Percentiles rank a stretch among this genome's conserved stretches.
phyloP scores from a whole-genome alignment of 1,284 basidiomycete genomes.

The Malassezia arunalokei region DNA sequence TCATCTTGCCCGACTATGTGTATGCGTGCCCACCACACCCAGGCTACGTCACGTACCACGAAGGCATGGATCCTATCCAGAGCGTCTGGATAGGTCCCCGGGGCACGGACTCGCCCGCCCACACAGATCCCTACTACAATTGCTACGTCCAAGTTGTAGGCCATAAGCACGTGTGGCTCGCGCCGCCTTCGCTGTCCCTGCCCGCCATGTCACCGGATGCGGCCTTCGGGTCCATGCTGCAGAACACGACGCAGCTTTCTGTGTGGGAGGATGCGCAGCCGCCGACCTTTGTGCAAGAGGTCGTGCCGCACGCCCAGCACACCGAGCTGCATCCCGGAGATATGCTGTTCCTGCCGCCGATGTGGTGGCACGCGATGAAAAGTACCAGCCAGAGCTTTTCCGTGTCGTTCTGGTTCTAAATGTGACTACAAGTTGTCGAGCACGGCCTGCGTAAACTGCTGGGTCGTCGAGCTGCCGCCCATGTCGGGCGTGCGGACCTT shows the following conservation, averaged over 20 bases:
- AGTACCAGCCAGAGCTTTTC: conserved; percentile 12
- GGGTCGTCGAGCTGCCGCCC: conserved; percentile 55
- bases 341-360: conserved; percentile 20
- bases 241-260: conserved; percentile 18
- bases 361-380: conserved; percentile 21
- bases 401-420: conserved; percentile 15
- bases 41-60: conserved; percentile 50
- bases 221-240: conserved; percentile 6
- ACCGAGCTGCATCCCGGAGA: conserved; percentile 18
- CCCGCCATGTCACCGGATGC: not conserved
- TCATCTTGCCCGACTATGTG: conserved; percentile 73
- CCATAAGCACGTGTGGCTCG: conserved; percentile 78
- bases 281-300: conserved; percentile 4
- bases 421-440: conserved; percentile 28
- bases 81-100: conserved; percentile 79
- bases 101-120: conserved; percentile 67
- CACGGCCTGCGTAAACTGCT: conserved; percentile 45
- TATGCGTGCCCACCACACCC: conserved; percentile 56
- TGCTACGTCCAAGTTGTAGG: conserved; percentile 81
- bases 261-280: conserved; percentile 6
- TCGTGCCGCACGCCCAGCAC: conserved; percentile 6
- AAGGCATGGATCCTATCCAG: conserved; percentile 50
- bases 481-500: conserved; percentile 89
- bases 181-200: conserved; percentile 51
- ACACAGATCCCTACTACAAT: conserved; percentile 87